Percentiles rank a stretch among this genome's conserved stretches.
Evolutionary conservation across 192 early-diverging fungal genomes (phyloP).

Genomic region (Entomortierella chlamydospora): DNA sequence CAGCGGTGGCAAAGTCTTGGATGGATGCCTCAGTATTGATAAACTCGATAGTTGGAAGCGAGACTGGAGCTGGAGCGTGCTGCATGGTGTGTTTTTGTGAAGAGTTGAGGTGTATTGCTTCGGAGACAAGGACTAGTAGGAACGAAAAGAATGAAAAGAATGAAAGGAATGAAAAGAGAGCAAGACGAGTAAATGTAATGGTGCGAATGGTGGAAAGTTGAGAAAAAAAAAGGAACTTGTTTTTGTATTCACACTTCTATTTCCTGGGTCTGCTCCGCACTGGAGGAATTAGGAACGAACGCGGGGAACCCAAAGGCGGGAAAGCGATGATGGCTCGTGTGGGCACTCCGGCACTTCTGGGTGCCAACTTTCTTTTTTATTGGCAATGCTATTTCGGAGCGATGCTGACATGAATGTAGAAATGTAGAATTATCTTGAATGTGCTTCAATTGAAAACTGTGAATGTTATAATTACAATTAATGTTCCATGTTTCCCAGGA

Average conservation of each 20-base stretch:
- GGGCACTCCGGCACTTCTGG: no score
- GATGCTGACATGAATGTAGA: no score
- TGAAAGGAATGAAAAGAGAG: not conserved
- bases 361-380: not conserved
- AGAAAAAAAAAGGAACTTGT: not conserved
- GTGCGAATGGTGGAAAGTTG: constrained; percentile 2
- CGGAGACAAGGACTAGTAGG: not conserved
- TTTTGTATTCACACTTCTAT: not conserved
- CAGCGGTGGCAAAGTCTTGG: constrained; percentile 64
- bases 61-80: constrained; percentile 39
- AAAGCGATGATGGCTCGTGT: not conserved
- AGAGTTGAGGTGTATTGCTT: not conserved
- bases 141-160: constrained; percentile 1
- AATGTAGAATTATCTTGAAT: no score
- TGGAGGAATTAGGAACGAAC: constrained; percentile 21
- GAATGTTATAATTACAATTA: no score
- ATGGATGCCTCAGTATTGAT: constrained; percentile 66
- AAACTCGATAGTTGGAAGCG: constrained; percentile 73
- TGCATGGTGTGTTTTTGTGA: not conserved
- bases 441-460: no score
- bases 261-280: constrained; percentile 5
- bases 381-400: not conserved
- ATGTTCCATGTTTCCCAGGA: no score
- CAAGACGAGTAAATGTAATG: not conserved
- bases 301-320: constrained; percentile 16